phyloP scores from a whole-genome alignment of 2,329 filamentous ascomycete genomes.

The Aureobasidium sp. region DNA sequence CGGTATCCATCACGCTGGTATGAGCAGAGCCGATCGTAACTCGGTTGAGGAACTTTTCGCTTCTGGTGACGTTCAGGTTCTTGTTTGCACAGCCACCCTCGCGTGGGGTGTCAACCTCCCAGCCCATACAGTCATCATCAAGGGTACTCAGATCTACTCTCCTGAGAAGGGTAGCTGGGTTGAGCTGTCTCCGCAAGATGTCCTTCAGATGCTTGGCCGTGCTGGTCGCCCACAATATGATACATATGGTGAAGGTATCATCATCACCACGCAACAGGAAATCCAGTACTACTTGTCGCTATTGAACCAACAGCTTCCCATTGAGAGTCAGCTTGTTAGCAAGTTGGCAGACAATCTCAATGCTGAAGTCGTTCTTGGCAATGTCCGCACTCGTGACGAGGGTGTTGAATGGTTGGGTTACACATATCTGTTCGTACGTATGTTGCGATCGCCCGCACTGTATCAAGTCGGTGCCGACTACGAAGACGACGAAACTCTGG shows the following conservation, averaged over 20 bases:
- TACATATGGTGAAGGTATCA: conserved; percentile 96
- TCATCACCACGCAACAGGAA: conserved; percentile 90
- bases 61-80: conserved; percentile 82
- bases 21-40: conserved; percentile 89
- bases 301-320: conserved; percentile 93
- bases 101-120: conserved; percentile 99
- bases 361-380: conserved; percentile 90
- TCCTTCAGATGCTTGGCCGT: conserved; percentile 96
- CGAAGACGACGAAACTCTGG: conserved; percentile 78
- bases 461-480: conserved; percentile 97
- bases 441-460: conserved; percentile 88
- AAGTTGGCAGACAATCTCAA: conserved; percentile 93
- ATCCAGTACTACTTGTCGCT: conserved; percentile 96
- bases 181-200: conserved; percentile 92
- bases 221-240: conserved; percentile 95
- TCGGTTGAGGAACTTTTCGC: conserved; percentile 93
- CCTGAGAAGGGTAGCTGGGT: conserved; percentile 99
- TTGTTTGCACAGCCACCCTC: conserved; percentile 95
- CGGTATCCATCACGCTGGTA: conserved; percentile 95
- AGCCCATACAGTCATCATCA: conserved; percentile 97
- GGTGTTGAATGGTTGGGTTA: conserved; percentile 99
- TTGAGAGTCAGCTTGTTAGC: conserved; percentile 91
- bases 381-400: conserved; percentile 83
- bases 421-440: conserved; percentile 94
- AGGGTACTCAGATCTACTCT: conserved; percentile 95